Percentiles rank a stretch among this genome's conserved stretches.
Conservation (phyloP, 805 yeast species). For the Hanseniaspora lachancei region DNA sequence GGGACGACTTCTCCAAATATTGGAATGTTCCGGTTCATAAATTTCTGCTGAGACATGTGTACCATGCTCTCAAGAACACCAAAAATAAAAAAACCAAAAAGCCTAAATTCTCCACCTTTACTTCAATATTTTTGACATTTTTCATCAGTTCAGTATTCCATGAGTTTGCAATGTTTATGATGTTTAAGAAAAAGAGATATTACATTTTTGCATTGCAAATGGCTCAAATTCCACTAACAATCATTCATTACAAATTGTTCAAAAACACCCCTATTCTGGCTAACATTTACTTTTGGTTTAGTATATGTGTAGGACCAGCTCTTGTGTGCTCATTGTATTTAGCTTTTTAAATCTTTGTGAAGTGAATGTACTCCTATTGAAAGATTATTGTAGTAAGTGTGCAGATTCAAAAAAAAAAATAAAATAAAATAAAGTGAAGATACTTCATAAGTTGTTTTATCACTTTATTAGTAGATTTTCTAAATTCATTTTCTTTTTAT, state of each 20-base stretch:
- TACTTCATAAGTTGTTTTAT: too few relatives aligned
- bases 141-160: conserved; percentile 71
- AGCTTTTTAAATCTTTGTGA: conserved; percentile 37
- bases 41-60: conserved; percentile 82
- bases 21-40: conserved; percentile 94
- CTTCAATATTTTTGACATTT: conserved; percentile 70
- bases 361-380: neutral
- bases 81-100: conserved; percentile 1
- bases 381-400: too few relatives aligned
- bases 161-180: conserved; percentile 82
- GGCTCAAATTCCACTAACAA: conserved; percentile 72
- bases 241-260: conserved; percentile 46
- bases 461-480: too few relatives aligned
- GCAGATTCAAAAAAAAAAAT: too few relatives aligned
- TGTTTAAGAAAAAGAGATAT: conserved; percentile 68
- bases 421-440: too few relatives aligned
- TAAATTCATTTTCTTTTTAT: neutral
- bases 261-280: conserved; percentile 49
- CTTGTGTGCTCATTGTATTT: conserved; percentile 73
- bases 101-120: conserved; percentile 49
- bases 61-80: conserved; percentile 44
- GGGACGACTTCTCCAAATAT: conserved; percentile 84
- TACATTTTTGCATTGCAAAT: conserved; percentile 71
- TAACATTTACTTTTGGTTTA: conserved; percentile 78
- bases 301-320: conserved; percentile 81